Conservation (phyloP, 1,139 yeast genomes). For the Saccharomyces pastorianus region DNA sequence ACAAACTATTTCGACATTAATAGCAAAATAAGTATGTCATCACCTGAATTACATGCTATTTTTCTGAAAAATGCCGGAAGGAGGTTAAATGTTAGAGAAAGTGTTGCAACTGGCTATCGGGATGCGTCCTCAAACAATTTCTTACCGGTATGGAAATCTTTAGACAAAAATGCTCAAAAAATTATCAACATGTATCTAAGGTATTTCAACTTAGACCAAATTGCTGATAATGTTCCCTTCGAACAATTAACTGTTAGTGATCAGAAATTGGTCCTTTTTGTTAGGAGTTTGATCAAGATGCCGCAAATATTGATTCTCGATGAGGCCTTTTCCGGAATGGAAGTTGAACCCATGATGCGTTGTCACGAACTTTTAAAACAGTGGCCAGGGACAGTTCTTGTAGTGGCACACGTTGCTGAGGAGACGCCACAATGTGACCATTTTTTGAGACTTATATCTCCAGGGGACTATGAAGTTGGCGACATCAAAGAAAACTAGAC, state of each 20-base stretch:
- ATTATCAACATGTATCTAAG: slow-evolving; percentile 33
- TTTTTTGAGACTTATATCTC: slow-evolving; percentile 36
- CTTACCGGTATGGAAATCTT: slow-evolving; percentile 34
- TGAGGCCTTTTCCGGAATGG: slow-evolving; percentile 92
- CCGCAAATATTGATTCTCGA: slow-evolving; percentile 78
- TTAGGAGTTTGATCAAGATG: slow-evolving; percentile 65
- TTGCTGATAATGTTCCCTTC: slow-evolving; percentile 36
- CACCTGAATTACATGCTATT: slow-evolving; percentile 86
- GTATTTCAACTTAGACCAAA: slow-evolving; percentile 31
- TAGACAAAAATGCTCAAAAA: slow-evolving; percentile 33
- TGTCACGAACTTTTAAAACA: slow-evolving; percentile 60
- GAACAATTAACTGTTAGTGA: slow-evolving; percentile 54
- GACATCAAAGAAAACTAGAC: not conserved
- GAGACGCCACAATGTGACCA: slow-evolving; percentile 55
- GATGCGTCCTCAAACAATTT: slow-evolving; percentile 50
- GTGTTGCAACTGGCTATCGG: slow-evolving; percentile 67
- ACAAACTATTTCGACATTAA: slow-evolving; percentile 74
- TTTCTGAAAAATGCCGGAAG: slow-evolving; percentile 44
- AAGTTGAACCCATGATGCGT: slow-evolving; percentile 50
- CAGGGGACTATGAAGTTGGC: slow-evolving; percentile 31
- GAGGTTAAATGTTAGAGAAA: slow-evolving; percentile 43
- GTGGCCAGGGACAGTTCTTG: slow-evolving; percentile 61
- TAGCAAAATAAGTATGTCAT: slow-evolving; percentile 70
- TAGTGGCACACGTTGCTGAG: slow-evolving; percentile 65
- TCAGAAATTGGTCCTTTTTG: slow-evolving; percentile 70